Conservation (phyloP, 495 filamentous ascomycete genomes). For the Elasticomyces elasticus region DNA sequence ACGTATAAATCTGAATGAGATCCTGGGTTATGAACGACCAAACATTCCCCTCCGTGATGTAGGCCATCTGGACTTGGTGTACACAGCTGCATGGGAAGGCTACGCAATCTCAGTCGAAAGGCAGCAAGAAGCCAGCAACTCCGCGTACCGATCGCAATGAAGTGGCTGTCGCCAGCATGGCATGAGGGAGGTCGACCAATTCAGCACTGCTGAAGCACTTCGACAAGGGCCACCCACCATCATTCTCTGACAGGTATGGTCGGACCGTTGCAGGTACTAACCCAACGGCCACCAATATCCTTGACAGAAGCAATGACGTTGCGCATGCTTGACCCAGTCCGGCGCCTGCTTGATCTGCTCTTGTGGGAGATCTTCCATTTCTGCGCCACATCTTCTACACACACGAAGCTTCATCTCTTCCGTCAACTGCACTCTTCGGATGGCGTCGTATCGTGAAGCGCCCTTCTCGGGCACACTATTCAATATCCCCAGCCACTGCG, state of each 20-base stretch:
- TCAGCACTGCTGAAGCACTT: no score
- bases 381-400: conserved; percentile 51
- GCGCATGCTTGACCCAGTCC: conserved; percentile 42
- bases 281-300: conserved; percentile 13
- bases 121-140: no score
- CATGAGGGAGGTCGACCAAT: no score
- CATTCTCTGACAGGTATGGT: background rate
- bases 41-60: no score
- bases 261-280: background rate
- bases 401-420: conserved; percentile 30
- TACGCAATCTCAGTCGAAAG: no score
- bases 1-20: no score
- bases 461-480: background rate
- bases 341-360: conserved; percentile 27
- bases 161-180: no score
- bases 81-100: no score
- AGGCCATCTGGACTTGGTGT: no score
- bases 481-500: conserved; percentile 8
- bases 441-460: conserved; percentile 10
- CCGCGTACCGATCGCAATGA: no score
- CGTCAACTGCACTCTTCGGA: conserved; percentile 20
- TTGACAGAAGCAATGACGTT: conserved; percentile 42
- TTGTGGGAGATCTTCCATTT: conserved; percentile 50
- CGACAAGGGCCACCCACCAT: no score
- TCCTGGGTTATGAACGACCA: no score